Base-by-base conservation (phyloP, 148 eudicot species). In the Rhododendron molle region DNA sequence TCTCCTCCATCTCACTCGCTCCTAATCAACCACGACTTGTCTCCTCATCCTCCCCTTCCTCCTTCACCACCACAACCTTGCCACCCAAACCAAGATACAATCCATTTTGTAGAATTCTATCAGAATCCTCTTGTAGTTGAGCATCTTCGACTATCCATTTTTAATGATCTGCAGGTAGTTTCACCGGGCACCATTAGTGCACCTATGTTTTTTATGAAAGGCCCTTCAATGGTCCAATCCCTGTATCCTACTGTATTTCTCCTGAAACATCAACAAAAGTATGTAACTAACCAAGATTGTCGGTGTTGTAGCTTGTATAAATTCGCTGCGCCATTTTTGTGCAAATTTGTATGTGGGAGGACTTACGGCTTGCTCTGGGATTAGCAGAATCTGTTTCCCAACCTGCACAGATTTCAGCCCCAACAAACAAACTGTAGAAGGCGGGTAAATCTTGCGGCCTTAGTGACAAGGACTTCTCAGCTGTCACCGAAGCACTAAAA, bases 401-500 rank as follows among this genome's bases (percentile, higher is more conserved):
- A 76, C 89, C 97, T 1, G 95, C 89, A 98, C 99, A n/a, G 46
- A 87, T 95, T 78, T 96, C 98, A 87, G 99, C 49, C 99, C 9
- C 99, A 81, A 88, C 98, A 23, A 95, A 96, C 73, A 98, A 96
- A 88, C 96, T 96, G 43, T 95, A 95, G 89, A 95, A 94, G 88
- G 89, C 92, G 0, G 99, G 97, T 3, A 96, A 96, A 85, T 92
- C 94, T 10, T 91, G 77, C 18, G 95, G 98, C 23, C 89, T 96
- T 2, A 92, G 96, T 32, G 95, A 95, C 44, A 87, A 91, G 10
- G 99, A 96, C 88, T 96, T 96, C 83, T 96, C 98, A 0, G 99
- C 98, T 43, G 99, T 96, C 30, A 93, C 95, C 43, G 98, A 96
- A 92, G 96, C 99, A 60, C 89, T 96, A 44, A 96, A 94, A 90